Base-by-base conservation (phyloP, 2,329 filamentous ascomycete genomes). In the Sporothrix variecibatus region DNA sequence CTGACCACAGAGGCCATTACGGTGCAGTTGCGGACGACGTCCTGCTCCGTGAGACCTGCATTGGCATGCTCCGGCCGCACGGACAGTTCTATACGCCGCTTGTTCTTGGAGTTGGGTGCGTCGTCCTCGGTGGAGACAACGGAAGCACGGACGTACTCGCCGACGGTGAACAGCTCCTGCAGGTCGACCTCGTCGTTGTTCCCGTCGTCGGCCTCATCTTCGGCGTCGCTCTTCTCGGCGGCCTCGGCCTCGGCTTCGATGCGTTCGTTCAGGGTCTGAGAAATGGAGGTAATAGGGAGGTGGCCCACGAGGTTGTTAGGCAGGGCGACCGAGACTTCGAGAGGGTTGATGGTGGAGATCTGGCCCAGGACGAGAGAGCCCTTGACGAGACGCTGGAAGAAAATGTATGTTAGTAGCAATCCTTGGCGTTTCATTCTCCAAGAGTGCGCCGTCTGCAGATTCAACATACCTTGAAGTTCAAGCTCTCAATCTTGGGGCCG, bases 281-380 rank as follows among this genome's bases (percentile, higher is more conserved):
- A 99, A 70, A 99, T 89, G n/a, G 94, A 90, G n/a, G 95, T 97
- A 77, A 98, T 90, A 26, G 96, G 92, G 7, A 97, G 92, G 81
- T 94, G 96, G 67, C 96, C 97, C 67, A 90, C 91, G 43, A 99
- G 88, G 81, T 97, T 98, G 84, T 99, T 99, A 20, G 96, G 95
- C 12, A 99, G 86, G 26, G 94, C 90, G 72, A 99, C 85, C 65
- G 92, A 90, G 78, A 99, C 85, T 80, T 97, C 92, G 79, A 94
- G 88, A 73, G 89, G 85, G 76, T 92, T 95, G 81, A 99, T 94
- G 75, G 92, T 90, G 56, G 90, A 91, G 75, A 99, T 87, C 80
- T 97, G 94, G 60, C 94, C 96, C 62, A 99, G 91, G 0, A 99
- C 90, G 73, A 97, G 86, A 69, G 94, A 95, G 71, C 95, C 97